phyloP scores from a whole-genome alignment of 768 basidiomycete species.

The Russula virescens region DNA sequence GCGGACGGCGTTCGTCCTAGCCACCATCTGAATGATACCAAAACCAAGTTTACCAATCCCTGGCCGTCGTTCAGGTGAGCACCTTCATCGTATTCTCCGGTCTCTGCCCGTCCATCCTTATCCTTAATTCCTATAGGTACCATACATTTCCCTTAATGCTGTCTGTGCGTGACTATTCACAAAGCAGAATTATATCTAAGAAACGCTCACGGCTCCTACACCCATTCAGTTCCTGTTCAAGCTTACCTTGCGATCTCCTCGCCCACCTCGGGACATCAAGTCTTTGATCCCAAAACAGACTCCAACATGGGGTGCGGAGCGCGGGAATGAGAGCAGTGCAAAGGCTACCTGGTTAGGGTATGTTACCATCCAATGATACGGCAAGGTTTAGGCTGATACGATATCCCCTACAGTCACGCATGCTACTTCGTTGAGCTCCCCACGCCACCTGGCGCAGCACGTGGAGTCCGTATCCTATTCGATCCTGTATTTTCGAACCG shows the following conservation, averaged over 20 bases:
- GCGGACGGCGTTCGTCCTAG: constrained; percentile 16
- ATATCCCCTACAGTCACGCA: constrained; percentile 31
- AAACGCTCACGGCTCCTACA: background rate
- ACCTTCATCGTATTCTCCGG: background rate
- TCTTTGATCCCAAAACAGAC: constrained; percentile 17
- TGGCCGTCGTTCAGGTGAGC: constrained; percentile 24
- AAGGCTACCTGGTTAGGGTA: constrained; percentile 25
- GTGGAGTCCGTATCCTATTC: constrained; percentile 36
- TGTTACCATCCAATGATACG: background rate
- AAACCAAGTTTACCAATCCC: constrained; percentile 20
- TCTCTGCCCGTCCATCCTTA: background rate
- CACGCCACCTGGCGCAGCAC: constrained; percentile 29
- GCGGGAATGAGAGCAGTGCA: constrained; percentile 10
- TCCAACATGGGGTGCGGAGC: constrained; percentile 16
- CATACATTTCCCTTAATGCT: constrained; percentile 3
- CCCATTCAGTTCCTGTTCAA: constrained; percentile 5
- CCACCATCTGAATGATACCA: constrained; percentile 18
- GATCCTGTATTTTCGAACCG: constrained; percentile 36
- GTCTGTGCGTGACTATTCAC: background rate
- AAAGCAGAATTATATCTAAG: background rate
- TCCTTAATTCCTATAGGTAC: background rate
- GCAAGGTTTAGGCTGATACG: background rate
- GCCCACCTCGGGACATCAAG: constrained; percentile 13
- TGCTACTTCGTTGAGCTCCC: constrained; percentile 38
- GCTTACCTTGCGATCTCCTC: background rate